Evolutionary conservation across 2,329 filamentous ascomycete species (phyloP), one percentile per base, ranked within the genome.

Genomic region (Aspergillus floridensis): DNA sequence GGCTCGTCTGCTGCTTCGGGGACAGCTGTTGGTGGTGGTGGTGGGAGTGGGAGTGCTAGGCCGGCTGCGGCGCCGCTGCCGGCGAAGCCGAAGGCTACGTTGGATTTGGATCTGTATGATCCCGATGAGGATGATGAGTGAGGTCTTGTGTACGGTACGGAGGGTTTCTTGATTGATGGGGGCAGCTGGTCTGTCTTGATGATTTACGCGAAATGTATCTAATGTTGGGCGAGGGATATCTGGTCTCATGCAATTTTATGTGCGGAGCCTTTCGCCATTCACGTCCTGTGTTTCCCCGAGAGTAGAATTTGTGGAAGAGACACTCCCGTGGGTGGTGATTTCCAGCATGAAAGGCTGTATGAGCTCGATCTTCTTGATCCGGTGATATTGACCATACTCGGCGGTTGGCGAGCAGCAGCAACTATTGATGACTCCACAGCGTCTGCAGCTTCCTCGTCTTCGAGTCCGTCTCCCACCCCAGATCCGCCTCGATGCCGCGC

Each of bases 311-410:
- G 4, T 22, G 22, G 22, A 22, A 22, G 22, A 22, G 22, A 22
- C 22, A 22, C 4, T 22, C 1, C 22, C 22, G 22, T 22, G 22
- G 4, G 22, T 22, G 22, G 22, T 22, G 22, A 22, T 4, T 4
- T 87, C 87, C 22, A 82, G 80, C 84, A 87, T 86, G 65, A 86
- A 85, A 0, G 83, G 84, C 5, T 77, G 73, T 19, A 86, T 77
- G 65, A 82, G 85, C 32, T 84, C 83, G 44, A 59, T 22, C 22
- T 22, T 22, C 22, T 22, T 22, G 22, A 22, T 22, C 22, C 22
- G 4, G 4, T 22, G 22, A 22, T 22, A 22, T 22, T 22, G 22
- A 22, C 22, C 22, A 22, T 22, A 22, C 22, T 22, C 22, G 22
- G 4, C 22, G 22, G 4, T 4, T 22, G 22, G 22, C 22, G 22